Percentiles rank a stretch among this genome's conserved stretches.
Conservation (phyloP, 2,329 filamentous ascomycete species). For the Aspergillus fumigatiaffinis region DNA sequence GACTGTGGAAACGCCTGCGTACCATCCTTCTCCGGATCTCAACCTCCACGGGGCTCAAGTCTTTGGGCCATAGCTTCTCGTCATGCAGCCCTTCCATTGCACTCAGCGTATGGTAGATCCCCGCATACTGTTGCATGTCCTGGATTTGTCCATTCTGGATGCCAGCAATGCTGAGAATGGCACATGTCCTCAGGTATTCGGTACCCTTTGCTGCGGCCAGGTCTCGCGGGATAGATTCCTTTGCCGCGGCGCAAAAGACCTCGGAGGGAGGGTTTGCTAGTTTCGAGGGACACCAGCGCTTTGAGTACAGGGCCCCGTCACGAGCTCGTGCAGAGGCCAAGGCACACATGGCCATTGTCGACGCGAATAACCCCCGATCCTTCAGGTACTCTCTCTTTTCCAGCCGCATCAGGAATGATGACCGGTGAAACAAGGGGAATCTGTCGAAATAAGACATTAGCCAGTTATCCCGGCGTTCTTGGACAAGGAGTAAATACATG, state of each 20-base stretch:
- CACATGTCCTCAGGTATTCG: background rate
- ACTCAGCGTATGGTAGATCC: background rate
- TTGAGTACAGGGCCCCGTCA: background rate
- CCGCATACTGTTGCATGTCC: background rate
- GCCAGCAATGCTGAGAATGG: background rate
- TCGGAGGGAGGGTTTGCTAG: background rate
- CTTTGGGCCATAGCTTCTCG: background rate
- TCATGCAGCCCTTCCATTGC: background rate
- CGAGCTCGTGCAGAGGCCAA: background rate
- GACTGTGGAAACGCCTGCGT: background rate
- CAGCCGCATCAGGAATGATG: background rate
- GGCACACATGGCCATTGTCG: background rate
- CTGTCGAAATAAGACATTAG: background rate
- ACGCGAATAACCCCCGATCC: background rate
- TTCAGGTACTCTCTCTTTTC: background rate
- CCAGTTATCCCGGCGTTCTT: too few relatives aligned
- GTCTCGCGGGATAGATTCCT: background rate
- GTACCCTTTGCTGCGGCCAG: background rate
- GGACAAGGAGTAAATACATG: background rate
- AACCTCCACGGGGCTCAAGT: background rate
- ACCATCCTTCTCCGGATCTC: background rate
- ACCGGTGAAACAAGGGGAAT: background rate
- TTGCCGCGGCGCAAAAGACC: background rate
- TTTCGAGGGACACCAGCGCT: background rate
- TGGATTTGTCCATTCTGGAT: background rate